A percentile compares a stretch with the other conserved stretches of the same genome.
phyloP scores from a whole-genome alignment of 139 green algal genomes.

The Picochlorum sp. region DNA sequence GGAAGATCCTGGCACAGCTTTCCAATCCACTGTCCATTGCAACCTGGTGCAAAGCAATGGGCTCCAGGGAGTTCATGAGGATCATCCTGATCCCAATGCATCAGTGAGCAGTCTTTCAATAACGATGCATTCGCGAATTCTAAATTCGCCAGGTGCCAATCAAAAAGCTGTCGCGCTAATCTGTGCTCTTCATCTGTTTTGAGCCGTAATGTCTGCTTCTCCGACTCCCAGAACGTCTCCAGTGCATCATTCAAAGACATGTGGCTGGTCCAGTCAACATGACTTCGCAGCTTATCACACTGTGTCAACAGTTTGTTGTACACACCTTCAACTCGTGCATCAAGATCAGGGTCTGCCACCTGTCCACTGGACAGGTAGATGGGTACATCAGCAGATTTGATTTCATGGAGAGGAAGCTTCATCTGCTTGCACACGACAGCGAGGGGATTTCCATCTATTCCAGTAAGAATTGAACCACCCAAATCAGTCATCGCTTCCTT shows the following conservation, averaged over 20 bases:
- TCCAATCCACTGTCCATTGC: constrained; percentile 76
- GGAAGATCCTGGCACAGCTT: constrained; percentile 60
- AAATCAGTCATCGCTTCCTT: constrained; percentile 65
- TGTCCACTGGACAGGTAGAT: constrained; percentile 52
- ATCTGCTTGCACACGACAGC: constrained; percentile 77
- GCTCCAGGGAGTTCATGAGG: constrained; percentile 59
- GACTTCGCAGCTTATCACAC: not conserved
- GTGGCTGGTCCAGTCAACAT: not conserved
- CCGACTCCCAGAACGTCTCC: constrained; percentile 6
- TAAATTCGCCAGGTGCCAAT: constrained; percentile 96
- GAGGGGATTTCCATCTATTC: constrained; percentile 89
- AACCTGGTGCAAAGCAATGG: constrained; percentile 56
- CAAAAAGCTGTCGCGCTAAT: constrained; percentile 45
- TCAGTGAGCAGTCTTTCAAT: constrained; percentile 53
- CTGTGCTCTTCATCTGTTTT: not conserved
- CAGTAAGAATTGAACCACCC: constrained; percentile 85
- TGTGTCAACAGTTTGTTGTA: constrained; percentile 5
- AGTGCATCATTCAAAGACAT: constrained; percentile 18
- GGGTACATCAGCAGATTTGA: constrained; percentile 49
- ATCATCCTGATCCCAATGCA: constrained; percentile 91
- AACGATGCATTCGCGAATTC: constrained; percentile 88
- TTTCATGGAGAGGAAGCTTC: constrained; percentile 61
- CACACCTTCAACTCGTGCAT: constrained; percentile 31
- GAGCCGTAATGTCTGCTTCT: not conserved
- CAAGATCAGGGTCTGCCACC: constrained; percentile 27